phyloP scores from a whole-genome alignment of 148 eudicot species.

The Rhododendron kiyosumense region DNA sequence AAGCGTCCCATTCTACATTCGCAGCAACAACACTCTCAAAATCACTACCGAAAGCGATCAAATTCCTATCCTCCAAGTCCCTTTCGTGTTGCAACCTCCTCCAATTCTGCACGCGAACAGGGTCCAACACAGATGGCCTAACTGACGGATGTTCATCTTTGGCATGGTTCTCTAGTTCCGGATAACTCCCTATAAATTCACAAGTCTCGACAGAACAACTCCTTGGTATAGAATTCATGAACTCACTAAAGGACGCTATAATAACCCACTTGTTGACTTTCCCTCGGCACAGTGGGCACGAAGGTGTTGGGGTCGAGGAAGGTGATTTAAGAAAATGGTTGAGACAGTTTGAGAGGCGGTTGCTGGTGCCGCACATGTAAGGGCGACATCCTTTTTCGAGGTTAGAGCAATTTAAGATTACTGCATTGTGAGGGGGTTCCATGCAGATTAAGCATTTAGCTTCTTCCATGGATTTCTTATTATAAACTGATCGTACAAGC shows the following conservation, averaged over 20 bases:
- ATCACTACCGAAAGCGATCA: no score
- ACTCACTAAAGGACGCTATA: slow-evolving; percentile 7
- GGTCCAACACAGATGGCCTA: background rate
- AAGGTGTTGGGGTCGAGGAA: background rate
- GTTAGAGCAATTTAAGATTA: slow-evolving; percentile 19
- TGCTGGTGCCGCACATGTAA: slow-evolving; percentile 24
- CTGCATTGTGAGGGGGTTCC: slow-evolving; percentile 25
- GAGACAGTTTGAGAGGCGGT: slow-evolving; percentile 20
- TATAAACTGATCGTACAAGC: background rate
- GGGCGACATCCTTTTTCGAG: slow-evolving; percentile 25
- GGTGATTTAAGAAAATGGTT: slow-evolving; percentile 10
- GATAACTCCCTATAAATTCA: slow-evolving; percentile 23
- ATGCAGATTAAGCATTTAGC: slow-evolving; percentile 21
- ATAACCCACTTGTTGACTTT: slow-evolving; percentile 18
- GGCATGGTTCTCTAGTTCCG: slow-evolving; percentile 5
- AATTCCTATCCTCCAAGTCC: background rate
- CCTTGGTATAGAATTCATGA: slow-evolving; percentile 29
- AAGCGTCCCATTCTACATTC: no score
- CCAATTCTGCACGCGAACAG: background rate
- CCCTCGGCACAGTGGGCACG: slow-evolving; percentile 45
- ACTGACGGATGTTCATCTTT: background rate
- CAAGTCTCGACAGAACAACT: slow-evolving; percentile 33
- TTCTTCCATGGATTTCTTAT: background rate
- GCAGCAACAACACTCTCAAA: no score
- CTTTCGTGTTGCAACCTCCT: background rate